Evolutionary conservation across 192 early-diverging fungal species (phyloP).

Genomic region (Oehlia diaphana): DNA sequence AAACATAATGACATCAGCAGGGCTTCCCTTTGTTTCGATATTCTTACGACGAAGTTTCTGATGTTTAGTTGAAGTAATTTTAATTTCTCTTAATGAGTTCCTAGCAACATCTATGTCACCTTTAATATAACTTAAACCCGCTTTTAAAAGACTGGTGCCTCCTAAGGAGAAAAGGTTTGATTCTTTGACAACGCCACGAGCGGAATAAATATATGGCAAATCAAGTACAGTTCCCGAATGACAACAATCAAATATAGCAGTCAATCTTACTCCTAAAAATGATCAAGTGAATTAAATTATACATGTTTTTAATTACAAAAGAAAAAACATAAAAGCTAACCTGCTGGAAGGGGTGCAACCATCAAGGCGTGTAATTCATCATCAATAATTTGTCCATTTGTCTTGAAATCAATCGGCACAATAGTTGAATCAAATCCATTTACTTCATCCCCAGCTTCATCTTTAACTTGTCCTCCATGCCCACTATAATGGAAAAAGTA

Average conservation of each 20-base stretch:
- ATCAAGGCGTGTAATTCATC: conserved; percentile 37
- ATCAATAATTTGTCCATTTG: conserved; percentile 67
- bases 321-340: not conserved
- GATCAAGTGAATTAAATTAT: not conserved
- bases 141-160: conserved; percentile 39
- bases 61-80: no score
- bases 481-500: conserved; percentile 85
- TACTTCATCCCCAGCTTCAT: conserved; percentile 62
- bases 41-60: conserved; percentile 25
- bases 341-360: not conserved
- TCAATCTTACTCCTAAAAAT: conserved; percentile 64
- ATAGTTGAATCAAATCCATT: no score
- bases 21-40: conserved; percentile 40
- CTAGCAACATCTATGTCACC: conserved; percentile 41
- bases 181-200: conserved; percentile 56
- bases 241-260: conserved; percentile 83
- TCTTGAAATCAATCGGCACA: conserved; percentile 59
- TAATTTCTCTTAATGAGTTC: conserved; percentile 28
- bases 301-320: not conserved
- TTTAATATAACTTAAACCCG: conserved; percentile 47
- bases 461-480: conserved; percentile 65
- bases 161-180: conserved; percentile 45
- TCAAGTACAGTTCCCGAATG: conserved; percentile 82
- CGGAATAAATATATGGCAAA: conserved; percentile 77
- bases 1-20: conserved; percentile 79